Conservation (phyloP, 2,329 filamentous ascomycete species). For the Ambrosiella beaveri region DNA sequence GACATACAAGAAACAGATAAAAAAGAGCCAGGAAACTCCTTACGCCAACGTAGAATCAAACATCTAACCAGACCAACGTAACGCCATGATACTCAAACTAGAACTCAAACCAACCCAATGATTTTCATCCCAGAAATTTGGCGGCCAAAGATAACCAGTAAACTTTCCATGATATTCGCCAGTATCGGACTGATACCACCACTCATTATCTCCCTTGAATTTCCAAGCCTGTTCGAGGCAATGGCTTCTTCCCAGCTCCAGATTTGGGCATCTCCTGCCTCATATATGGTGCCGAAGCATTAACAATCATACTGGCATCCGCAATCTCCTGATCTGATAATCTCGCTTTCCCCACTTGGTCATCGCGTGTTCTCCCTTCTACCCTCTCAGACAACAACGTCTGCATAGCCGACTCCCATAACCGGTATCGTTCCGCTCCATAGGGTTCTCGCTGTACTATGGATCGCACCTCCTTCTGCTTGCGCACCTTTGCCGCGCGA, state of each 20-base stretch:
- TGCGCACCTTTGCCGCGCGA: slow-evolving; percentile 44
- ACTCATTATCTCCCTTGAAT: slow-evolving; percentile 6
- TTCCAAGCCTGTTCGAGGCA: slow-evolving; percentile 7
- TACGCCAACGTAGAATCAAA: background rate
- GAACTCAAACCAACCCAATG: background rate
- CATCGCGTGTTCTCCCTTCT: background rate
- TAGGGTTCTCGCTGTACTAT: slow-evolving; percentile 34
- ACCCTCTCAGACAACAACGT: slow-evolving; percentile 29
- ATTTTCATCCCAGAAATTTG: background rate
- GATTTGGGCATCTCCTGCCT: slow-evolving; percentile 9
- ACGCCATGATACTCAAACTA: no score
- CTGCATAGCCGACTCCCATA: slow-evolving; percentile 46
- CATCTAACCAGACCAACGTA: background rate
- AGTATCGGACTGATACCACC: background rate
- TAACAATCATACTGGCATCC: slow-evolving; percentile 48
- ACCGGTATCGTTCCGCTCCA: slow-evolving; percentile 36
- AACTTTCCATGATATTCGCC: background rate
- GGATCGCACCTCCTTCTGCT: slow-evolving; percentile 45
- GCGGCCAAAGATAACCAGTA: background rate
- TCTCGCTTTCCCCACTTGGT: background rate
- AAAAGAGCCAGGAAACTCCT: background rate
- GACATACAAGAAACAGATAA: background rate
- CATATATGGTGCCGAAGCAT: slow-evolving; percentile 18
- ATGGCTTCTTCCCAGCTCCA: slow-evolving; percentile 8
- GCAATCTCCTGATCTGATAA: slow-evolving; percentile 29